These are phyloP conservation scores for Globisporangium splendens DNA, from an alignment of 352 stramenopile genomes.

Conservation along the genomic window DNA sequence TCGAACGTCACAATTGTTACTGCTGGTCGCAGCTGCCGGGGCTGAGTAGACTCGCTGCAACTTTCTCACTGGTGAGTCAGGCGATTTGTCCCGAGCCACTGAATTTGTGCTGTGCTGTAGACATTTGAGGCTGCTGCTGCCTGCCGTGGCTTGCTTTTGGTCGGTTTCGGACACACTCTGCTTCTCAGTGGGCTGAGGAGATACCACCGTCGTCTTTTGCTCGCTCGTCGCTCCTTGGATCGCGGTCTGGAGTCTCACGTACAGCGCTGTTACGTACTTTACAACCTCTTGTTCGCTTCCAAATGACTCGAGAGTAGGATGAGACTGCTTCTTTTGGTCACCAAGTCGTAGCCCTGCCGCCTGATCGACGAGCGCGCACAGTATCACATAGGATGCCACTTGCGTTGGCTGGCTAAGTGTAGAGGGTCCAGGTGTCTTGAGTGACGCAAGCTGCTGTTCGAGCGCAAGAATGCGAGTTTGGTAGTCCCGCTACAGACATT, in stretches of 20 bases:
- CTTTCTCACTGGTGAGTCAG: background rate
- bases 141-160: background rate
- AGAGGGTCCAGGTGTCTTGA: slow-evolving; percentile 9
- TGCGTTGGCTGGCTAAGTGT: background rate
- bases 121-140: background rate
- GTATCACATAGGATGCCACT: slow-evolving; percentile 33
- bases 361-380: slow-evolving; percentile 47
- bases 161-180: no score
- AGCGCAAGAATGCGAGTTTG: slow-evolving; percentile 32
- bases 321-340: slow-evolving; percentile 1
- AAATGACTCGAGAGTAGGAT: slow-evolving; percentile 29
- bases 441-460: slow-evolving; percentile 22
- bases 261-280: slow-evolving; percentile 36
- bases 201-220: background rate
- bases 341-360: background rate
- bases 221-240: background rate
- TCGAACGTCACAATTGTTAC: background rate
- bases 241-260: slow-evolving; percentile 24
- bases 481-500: slow-evolving; percentile 25
- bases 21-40: background rate
- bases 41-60: background rate
- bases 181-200: no score
- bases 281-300: slow-evolving; percentile 21
- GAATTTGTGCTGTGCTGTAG: background rate
- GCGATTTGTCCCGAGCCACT: background rate